phyloP scores from a whole-genome alignment of 1,284 basidiomycete species.

The Rhodotorula sp. region DNA sequence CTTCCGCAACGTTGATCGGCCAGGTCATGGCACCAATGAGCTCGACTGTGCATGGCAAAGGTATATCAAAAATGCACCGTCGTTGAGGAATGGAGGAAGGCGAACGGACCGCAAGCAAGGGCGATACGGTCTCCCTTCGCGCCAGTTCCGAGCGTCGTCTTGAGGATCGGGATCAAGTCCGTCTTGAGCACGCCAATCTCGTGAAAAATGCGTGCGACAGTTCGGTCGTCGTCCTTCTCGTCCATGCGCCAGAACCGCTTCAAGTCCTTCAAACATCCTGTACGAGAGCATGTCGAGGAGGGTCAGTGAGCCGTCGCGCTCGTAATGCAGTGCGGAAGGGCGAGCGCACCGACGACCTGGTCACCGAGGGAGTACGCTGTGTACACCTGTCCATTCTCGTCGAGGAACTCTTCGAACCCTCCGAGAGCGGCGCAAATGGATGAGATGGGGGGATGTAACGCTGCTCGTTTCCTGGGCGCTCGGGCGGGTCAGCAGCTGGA shows the following conservation, averaged over 20 bases:
- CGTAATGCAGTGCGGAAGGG: not conserved
- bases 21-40: constrained; percentile 92
- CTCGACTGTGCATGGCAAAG: constrained; percentile 56
- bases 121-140: constrained; percentile 69
- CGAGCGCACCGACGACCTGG: constrained; percentile 39
- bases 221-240: constrained; percentile 89
- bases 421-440: constrained; percentile 43
- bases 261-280: constrained; percentile 82
- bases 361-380: constrained; percentile 45
- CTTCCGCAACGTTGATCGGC: constrained; percentile 90
- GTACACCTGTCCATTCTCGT: constrained; percentile 35
- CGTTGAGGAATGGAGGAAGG: not conserved
- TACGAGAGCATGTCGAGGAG: not conserved
- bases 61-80: not conserved
- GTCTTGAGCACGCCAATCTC: constrained; percentile 74
- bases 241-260: constrained; percentile 94
- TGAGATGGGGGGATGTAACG: constrained; percentile 37
- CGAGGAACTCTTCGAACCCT: constrained; percentile 43
- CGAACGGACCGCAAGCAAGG: constrained; percentile 63
- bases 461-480: constrained; percentile 24
- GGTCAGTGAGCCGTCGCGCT: not conserved
- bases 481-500: not conserved
- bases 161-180: constrained; percentile 80
- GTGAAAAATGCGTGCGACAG: constrained; percentile 86
- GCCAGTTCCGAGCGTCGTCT: constrained; percentile 60